A percentile compares a stretch with the other conserved stretches of the same genome.
Conservation (phyloP, 495 filamentous ascomycete genomes). For the Venustampulla echinocandica region DNA sequence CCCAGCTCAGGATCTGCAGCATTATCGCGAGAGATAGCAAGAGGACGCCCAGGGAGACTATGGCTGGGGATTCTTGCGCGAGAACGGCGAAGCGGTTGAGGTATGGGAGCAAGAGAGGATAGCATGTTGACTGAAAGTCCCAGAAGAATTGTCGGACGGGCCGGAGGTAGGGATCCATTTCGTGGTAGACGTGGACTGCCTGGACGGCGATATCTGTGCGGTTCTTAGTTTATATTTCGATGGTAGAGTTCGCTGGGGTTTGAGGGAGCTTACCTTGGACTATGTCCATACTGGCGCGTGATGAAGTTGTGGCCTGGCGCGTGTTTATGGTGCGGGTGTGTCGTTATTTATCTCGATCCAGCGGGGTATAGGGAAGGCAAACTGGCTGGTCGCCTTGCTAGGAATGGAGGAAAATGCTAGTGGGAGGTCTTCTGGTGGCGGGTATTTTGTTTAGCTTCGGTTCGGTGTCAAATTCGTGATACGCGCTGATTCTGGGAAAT, state of each 20-base stretch:
- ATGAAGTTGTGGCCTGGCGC: too few species aligned
- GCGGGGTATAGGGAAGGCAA: too few species aligned
- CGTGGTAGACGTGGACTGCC: conserved; percentile 12
- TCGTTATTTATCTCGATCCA: too few species aligned
- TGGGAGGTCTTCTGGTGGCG: too few species aligned
- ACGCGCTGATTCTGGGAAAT: too few species aligned
- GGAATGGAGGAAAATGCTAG: too few species aligned
- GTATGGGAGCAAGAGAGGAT: conserved; percentile 12
- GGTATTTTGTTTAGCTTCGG: too few species aligned
- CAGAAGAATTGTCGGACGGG: conserved; percentile 10
- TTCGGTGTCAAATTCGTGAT: too few species aligned
- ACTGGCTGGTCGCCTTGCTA: too few species aligned
- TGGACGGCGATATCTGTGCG: conserved; percentile 7
- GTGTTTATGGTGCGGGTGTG: too few species aligned
- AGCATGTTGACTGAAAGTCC: neutral
- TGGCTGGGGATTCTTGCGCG: conserved; percentile 15
- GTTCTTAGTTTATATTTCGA: neutral
- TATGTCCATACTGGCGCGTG: neutral
- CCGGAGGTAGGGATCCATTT: conserved; percentile 7
- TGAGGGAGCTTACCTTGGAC: neutral
- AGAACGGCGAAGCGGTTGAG: conserved; percentile 5
- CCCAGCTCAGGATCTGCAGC: conserved; percentile 22
- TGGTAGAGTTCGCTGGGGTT: neutral
- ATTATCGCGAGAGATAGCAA: conserved; percentile 14
- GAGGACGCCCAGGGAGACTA: conserved; percentile 14